Conservation (phyloP, 2,329 filamentous ascomycete species). For the Fusarium sp. region DNA sequence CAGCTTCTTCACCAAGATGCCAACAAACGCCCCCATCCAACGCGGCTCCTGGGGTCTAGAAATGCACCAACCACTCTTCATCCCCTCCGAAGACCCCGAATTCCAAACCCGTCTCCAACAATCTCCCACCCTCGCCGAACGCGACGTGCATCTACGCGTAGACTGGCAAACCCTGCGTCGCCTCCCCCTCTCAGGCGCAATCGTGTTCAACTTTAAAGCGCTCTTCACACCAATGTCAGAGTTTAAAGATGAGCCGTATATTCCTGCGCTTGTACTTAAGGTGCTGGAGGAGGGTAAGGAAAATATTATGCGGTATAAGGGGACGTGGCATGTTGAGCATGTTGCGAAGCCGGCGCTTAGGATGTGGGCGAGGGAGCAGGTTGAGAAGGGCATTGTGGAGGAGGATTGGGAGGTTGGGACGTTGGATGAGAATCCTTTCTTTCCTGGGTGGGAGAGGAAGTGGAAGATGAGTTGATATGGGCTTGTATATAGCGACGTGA, state of each 20-base stretch:
- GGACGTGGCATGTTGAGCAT: constrained; percentile 82
- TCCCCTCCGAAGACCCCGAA: constrained; percentile 75
- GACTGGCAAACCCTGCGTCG: constrained; percentile 90
- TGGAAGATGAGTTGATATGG: constrained; percentile 28
- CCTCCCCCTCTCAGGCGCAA: constrained; percentile 77
- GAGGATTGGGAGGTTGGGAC: constrained; percentile 75
- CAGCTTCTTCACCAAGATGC: constrained; percentile 85
- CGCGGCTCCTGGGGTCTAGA: constrained; percentile 88
- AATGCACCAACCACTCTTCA: constrained; percentile 78
- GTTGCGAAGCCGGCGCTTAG: constrained; percentile 73
- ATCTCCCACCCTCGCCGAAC: constrained; percentile 45
- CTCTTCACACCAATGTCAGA: constrained; percentile 80
- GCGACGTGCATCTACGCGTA: constrained; percentile 76
- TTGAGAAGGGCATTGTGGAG: constrained; percentile 68
- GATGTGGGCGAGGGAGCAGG: constrained; percentile 73
- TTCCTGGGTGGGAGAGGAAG: constrained; percentile 71
- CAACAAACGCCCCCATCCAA: constrained; percentile 80
- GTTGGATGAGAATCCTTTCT: constrained; percentile 80
- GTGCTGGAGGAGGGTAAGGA: constrained; percentile 71
- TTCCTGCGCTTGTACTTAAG: constrained; percentile 76
- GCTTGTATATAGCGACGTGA: background rate
- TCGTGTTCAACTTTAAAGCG: constrained; percentile 91
- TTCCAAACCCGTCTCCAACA: constrained; percentile 62
- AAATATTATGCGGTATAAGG: constrained; percentile 81
- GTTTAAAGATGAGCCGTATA: constrained; percentile 76